phyloP scores from a whole-genome alignment of 2,329 filamentous ascomycete genomes.

The Metarhizium rileyi region DNA sequence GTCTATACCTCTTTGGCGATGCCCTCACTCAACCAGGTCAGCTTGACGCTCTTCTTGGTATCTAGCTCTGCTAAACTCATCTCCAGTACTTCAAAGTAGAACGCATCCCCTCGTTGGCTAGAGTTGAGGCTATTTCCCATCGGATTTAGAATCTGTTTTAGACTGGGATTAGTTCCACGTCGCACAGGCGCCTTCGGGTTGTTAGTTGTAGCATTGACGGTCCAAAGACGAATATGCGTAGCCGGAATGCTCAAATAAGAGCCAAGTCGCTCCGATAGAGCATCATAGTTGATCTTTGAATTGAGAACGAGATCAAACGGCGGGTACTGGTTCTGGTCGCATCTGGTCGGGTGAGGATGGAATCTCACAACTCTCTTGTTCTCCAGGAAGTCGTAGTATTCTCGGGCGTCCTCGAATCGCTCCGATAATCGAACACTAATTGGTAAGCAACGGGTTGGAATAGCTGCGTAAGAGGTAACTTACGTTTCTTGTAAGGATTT shows the following conservation, averaged over 20 bases:
- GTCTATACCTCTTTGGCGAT: slow-evolving; percentile 70
- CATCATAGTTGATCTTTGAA: slow-evolving; percentile 83
- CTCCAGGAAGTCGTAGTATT: slow-evolving; percentile 89
- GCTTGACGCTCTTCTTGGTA: slow-evolving; percentile 77
- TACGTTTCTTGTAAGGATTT: slow-evolving; percentile 22
- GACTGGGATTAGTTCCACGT: slow-evolving; percentile 57
- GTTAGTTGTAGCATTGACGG: slow-evolving; percentile 65
- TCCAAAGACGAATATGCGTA: slow-evolving; percentile 86
- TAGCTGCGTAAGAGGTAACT: slow-evolving; percentile 7
- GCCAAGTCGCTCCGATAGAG: slow-evolving; percentile 73
- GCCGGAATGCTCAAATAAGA: slow-evolving; percentile 66
- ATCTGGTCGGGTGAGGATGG: slow-evolving; percentile 52
- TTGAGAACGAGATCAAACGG: slow-evolving; percentile 71
- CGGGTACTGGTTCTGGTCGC: slow-evolving; percentile 47
- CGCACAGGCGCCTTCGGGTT: slow-evolving; percentile 73
- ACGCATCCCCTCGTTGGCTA: slow-evolving; percentile 62
- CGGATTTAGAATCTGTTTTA: slow-evolving; percentile 69
- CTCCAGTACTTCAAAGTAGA: slow-evolving; percentile 90
- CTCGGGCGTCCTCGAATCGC: slow-evolving; percentile 59
- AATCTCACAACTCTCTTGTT: slow-evolving; percentile 77
- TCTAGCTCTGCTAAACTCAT: slow-evolving; percentile 91
- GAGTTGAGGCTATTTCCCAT: slow-evolving; percentile 62
- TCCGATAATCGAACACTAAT: slow-evolving; percentile 28
- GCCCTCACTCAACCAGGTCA: slow-evolving; percentile 81
- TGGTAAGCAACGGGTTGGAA: background rate